Conservation (phyloP, 2,329 filamentous ascomycete genomes). For the Aaosphaeria arxii region DNA sequence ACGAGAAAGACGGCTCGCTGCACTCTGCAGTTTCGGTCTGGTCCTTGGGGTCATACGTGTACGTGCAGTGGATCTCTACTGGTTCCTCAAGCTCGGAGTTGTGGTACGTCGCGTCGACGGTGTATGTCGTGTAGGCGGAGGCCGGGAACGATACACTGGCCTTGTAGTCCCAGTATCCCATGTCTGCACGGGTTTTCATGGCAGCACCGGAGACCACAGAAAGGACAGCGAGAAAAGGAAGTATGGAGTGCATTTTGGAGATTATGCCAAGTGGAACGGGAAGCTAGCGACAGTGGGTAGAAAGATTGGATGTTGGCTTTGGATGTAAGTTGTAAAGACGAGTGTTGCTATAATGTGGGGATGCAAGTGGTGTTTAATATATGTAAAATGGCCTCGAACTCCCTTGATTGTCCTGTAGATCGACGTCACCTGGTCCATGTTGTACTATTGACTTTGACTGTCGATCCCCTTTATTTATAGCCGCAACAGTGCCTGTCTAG, state of each 20-base stretch:
- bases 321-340: too few relatives aligned
- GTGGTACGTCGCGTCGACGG: neutral
- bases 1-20: neutral
- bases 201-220: neutral
- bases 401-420: too few relatives aligned
- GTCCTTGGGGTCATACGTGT: neutral
- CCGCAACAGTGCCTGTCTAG: too few relatives aligned
- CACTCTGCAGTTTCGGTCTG: neutral
- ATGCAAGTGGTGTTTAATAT: too few relatives aligned
- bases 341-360: too few relatives aligned
- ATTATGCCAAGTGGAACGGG: too few relatives aligned
- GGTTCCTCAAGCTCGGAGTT: neutral
- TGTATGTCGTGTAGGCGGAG: neutral
- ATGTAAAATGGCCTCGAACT: too few relatives aligned
- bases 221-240: neutral
- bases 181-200: neutral
- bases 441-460: too few relatives aligned
- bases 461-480: too few relatives aligned
- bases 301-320: neutral
- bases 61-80: neutral
- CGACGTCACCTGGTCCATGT: too few relatives aligned
- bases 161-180: neutral
- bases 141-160: constrained; percentile 1
- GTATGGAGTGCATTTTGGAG: neutral
- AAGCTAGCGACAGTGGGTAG: too few relatives aligned